Evolutionary conservation across 345 rosid species (phyloP), one percentile per base, ranked within the genome.

Genomic region (Populus tremula): DNA sequence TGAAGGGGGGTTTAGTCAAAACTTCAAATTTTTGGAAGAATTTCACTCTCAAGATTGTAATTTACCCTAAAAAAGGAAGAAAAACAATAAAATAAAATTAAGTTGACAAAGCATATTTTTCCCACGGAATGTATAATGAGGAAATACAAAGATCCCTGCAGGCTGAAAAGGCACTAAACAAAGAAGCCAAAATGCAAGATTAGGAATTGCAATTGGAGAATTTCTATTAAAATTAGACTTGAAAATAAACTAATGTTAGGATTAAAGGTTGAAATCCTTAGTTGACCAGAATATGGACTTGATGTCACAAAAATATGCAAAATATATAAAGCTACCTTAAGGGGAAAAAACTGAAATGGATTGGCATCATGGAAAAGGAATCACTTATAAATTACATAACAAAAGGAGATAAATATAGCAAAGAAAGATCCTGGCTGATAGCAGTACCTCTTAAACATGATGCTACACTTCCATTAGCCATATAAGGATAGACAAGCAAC

Each of bases 401-500:
- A 41, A 63, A 18, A 20, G 1, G 23, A 41, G 25, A 45, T 20
- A 69, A 63, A 67, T 39, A 29, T n/a, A 21, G 21, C 23, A 45
- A 29, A 8, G 36, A 33, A n/a, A 73, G 61, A n/a, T 68, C 33
- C 66, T 25, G 33, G 59, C 33, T 64, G 75, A 73, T 73, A 67
- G 75, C 39, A 35, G 31, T 86, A 94, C 97, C 98, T 89, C 97
- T 88, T 80, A 95, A 86, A 82, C 98, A 93, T 43, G 98, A 94
- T 78, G 97, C 97, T 9, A 91, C 97, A 85, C 98, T 94, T 85
- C 98, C 98, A 84, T 94, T 91, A 81, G 36, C 82, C 97, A 94
- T 94, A 72, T 16, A 94, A 33, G 97, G 97, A 85, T 94, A 94
- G 67, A 94, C 95, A 69, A 94, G 92, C 78, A 94, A 80, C 74